Percentiles rank a stretch among this genome's conserved stretches.
phyloP scores from a whole-genome alignment of 1,284 basidiomycete species.

The Taiwanofungus camphoratus region DNA sequence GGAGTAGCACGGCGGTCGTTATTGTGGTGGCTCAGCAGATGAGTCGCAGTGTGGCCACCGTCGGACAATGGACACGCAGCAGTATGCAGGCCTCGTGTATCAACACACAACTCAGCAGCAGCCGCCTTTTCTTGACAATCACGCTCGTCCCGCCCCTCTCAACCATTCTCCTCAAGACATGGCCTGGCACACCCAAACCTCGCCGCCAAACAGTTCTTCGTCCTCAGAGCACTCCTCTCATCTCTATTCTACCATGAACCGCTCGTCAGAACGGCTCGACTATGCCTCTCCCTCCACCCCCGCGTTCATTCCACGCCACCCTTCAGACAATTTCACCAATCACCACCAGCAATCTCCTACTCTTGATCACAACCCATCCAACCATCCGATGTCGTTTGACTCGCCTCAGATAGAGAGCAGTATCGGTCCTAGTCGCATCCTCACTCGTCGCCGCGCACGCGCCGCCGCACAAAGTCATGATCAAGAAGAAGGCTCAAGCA shows the following conservation, averaged over 20 bases:
- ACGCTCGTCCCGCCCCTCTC: conserved; percentile 12
- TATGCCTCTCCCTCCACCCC: conserved; percentile 31
- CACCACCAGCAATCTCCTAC: conserved; percentile 22
- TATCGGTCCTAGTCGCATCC: conserved; percentile 49
- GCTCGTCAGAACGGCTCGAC: conserved; percentile 28
- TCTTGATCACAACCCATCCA: conserved; percentile 26
- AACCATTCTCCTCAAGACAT: conserved; percentile 16
- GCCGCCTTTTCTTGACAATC: conserved; percentile 15
- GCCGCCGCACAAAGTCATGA: conserved; percentile 11
- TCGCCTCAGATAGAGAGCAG: conserved; percentile 42
- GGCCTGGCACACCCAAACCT: conserved; percentile 19
- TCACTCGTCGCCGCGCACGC: conserved; percentile 43
- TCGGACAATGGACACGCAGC: conserved; percentile 22
- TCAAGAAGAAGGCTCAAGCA: not conserved
- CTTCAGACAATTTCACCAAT: conserved; percentile 14
- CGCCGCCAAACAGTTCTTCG: conserved; percentile 19
- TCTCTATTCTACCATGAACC: conserved; percentile 30
- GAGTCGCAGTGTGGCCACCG: no score
- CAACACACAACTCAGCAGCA: conserved; percentile 17
- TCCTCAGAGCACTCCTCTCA: conserved; percentile 23
- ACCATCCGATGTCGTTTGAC: conserved; percentile 27
- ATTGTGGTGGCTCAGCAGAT: no score
- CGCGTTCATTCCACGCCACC: conserved; percentile 27
- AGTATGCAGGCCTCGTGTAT: conserved; percentile 25
- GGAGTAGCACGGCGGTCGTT: no score